phyloP scores from a whole-genome alignment of 495 filamentous ascomycete genomes.

The Margaritispora aquatica region DNA sequence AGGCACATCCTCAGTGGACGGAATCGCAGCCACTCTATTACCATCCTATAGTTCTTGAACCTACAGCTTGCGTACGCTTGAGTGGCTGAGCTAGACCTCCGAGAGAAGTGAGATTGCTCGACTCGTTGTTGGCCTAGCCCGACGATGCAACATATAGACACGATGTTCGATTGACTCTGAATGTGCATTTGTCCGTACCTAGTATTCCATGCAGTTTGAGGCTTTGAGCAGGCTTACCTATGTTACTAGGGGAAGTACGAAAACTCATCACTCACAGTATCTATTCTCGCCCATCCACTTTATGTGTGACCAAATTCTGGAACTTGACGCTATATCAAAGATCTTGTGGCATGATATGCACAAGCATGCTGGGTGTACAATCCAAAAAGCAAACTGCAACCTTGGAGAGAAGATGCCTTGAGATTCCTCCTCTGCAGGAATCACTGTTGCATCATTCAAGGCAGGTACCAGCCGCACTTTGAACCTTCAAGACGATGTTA shows the following conservation, averaged over 20 bases:
- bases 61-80: not conserved
- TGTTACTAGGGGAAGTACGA: not conserved
- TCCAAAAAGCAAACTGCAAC: conserved; percentile 4
- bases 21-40: too few relatives aligned
- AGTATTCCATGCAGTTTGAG: too few relatives aligned
- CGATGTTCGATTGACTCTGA: too few relatives aligned
- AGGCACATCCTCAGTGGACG: not conserved
- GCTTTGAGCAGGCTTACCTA: not conserved
- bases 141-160: too few relatives aligned
- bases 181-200: too few relatives aligned
- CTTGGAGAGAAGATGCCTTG: too few relatives aligned
- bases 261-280: not conserved
- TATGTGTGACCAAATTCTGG: not conserved
- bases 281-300: not conserved
- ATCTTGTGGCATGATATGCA: too few relatives aligned
- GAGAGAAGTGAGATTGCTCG: not conserved
- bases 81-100: not conserved
- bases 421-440: too few relatives aligned
- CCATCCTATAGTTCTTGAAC: not conserved
- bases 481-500: too few relatives aligned
- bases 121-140: too few relatives aligned
- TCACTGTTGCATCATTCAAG: conserved; percentile 18
- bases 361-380: not conserved
- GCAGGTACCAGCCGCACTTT: conserved; percentile 4
- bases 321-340: not conserved